Evolutionary conservation across 2,329 filamentous ascomycete species (phyloP).

Genomic region (Metarhizium guizhouense): DNA sequence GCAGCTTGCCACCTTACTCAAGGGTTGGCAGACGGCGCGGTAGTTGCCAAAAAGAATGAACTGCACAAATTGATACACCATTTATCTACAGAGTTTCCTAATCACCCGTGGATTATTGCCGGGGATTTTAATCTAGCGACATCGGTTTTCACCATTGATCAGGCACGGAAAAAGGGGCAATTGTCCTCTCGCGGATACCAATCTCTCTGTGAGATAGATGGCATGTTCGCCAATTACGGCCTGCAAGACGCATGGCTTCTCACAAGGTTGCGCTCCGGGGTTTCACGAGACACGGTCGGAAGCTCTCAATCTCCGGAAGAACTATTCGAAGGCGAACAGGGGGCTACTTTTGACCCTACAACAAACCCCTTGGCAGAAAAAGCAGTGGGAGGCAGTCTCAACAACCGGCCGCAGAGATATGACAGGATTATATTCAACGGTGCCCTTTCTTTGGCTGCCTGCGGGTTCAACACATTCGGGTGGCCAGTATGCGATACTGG

Average conservation of each 20-base stretch:
- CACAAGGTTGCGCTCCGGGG: slow-evolving; percentile 33
- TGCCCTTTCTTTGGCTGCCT: slow-evolving; percentile 20
- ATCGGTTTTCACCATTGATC: slow-evolving; percentile 45
- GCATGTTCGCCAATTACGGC: slow-evolving; percentile 31
- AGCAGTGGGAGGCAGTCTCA: slow-evolving; percentile 31
- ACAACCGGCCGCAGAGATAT: too few relatives aligned
- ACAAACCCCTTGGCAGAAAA: slow-evolving; percentile 46
- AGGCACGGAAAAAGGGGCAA: slow-evolving; percentile 39
- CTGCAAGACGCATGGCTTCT: slow-evolving; percentile 45
- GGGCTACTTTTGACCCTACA: slow-evolving; percentile 55
- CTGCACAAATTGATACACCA: slow-evolving; percentile 40
- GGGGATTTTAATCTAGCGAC: slow-evolving; percentile 25
- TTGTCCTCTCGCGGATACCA: slow-evolving; percentile 41
- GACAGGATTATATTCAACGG: slow-evolving; percentile 45
- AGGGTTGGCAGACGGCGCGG: slow-evolving; percentile 49
- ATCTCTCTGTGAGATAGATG: slow-evolving; percentile 37
- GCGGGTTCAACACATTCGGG: slow-evolving; percentile 33
- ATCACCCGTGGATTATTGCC: too few relatives aligned
- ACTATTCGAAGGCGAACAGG: slow-evolving; percentile 26
- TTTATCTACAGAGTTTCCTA: slow-evolving; percentile 19
- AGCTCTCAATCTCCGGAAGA: slow-evolving; percentile 21
- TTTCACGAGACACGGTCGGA: too few relatives aligned
- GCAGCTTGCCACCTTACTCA: slow-evolving; percentile 53
- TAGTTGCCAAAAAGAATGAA: slow-evolving; percentile 48
- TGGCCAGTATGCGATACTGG: background rate